A percentile compares a stretch with the other conserved stretches of the same genome.
phyloP scores from a whole-genome alignment of 129 eudicot genomes.

The Tanacetum coccineum region DNA sequence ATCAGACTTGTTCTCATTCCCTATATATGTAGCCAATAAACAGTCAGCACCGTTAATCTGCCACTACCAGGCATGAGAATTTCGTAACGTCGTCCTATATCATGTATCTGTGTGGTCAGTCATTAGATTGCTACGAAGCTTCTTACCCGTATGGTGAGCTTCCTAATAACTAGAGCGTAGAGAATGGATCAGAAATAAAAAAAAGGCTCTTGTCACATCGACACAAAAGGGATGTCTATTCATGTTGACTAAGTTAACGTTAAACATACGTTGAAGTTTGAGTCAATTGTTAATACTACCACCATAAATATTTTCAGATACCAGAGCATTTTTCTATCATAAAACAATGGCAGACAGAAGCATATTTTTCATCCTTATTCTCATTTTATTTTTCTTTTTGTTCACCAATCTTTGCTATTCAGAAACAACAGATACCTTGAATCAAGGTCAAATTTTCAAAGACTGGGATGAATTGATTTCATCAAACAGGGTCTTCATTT shows the following conservation, averaged over 20 bases:
- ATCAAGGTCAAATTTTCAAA: conserved; percentile 30
- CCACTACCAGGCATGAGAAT: too few species aligned
- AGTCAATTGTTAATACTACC: conserved; percentile 14
- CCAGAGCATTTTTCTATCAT: background rate
- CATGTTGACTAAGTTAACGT: background rate
- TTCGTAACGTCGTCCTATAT: too few species aligned
- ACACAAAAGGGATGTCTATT: conserved; percentile 18
- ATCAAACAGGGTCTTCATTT: conserved; percentile 28
- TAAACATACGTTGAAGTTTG: background rate
- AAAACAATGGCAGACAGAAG: conserved; percentile 20
- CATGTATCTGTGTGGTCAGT: too few species aligned
- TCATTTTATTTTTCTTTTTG: background rate
- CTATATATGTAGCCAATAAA: too few species aligned
- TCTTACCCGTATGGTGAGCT: background rate
- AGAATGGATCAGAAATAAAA: background rate
- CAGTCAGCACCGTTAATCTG: too few species aligned
- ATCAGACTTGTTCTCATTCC: too few species aligned
- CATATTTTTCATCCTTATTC: background rate
- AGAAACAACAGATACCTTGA: conserved; percentile 26
- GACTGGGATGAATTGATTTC: conserved; percentile 37
- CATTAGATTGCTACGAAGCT: background rate
- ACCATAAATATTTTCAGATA: background rate
- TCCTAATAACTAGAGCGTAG: background rate
- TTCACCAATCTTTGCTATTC: conserved; percentile 24
- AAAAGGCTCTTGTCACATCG: background rate